Conservation (phyloP, 345 rosid species). For the Salix brachista region DNA sequence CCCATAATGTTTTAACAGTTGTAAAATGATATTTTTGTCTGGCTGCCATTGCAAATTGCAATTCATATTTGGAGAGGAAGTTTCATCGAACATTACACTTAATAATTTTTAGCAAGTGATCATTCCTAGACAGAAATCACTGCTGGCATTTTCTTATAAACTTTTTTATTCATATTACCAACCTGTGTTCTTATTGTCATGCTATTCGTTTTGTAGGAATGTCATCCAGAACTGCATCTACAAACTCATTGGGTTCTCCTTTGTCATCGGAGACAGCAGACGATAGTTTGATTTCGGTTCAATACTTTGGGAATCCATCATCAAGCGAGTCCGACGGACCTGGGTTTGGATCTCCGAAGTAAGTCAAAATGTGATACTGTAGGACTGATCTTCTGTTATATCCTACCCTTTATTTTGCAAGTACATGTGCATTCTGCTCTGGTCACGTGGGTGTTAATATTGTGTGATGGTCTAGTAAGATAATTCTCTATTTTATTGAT, state of each 20-base stretch:
- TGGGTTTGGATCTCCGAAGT: constrained; percentile 42
- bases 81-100: neutral
- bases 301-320: constrained; percentile 44
- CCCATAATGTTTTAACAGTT: neutral
- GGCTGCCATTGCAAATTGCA: neutral
- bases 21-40: neutral
- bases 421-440: neutral
- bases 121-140: neutral
- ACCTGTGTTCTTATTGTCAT: neutral
- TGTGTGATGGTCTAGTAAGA: neutral
- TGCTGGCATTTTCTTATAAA: neutral
- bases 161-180: neutral
- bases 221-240: constrained; percentile 39
- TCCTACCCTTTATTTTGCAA: neutral
- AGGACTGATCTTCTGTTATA: neutral
- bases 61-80: neutral
- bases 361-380: constrained; percentile 15
- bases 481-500: neutral
- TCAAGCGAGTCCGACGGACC: constrained; percentile 35
- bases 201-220: constrained; percentile 46
- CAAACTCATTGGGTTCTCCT: constrained; percentile 42
- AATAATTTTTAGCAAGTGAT: neutral
- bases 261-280: constrained; percentile 39
- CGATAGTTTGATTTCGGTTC: constrained; percentile 49
- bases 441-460: neutral